A percentile compares a stretch with the other conserved stretches of the same genome.
phyloP scores from a whole-genome alignment of 306 rosid species.

The Chamaecrista fasciculata region DNA sequence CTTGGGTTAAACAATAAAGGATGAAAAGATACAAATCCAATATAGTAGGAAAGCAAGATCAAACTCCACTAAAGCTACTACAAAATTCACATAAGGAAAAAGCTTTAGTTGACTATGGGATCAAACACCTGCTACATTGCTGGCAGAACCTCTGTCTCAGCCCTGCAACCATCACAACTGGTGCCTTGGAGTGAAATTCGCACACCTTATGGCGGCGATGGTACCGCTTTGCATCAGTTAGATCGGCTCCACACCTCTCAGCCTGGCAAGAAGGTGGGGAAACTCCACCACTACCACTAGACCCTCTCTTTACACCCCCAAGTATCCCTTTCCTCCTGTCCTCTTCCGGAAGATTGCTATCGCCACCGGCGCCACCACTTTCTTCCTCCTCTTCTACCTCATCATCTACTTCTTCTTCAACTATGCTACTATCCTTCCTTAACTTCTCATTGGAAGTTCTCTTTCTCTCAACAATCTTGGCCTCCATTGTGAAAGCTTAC shows the following conservation, averaged over 20 bases:
- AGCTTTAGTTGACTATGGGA: constrained; percentile 11
- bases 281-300: constrained; percentile 45
- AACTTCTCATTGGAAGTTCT: constrained; percentile 45
- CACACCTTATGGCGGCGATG: constrained; percentile 99
- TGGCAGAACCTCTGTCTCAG: constrained; percentile 87
- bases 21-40: not conserved
- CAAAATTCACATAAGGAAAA: constrained; percentile 11
- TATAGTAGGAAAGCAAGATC: not conserved
- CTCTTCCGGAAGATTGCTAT: constrained; percentile 31
- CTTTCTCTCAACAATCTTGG: constrained; percentile 55
- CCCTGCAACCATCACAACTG: constrained; percentile 69
- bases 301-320: constrained; percentile 40
- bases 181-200: constrained; percentile 83
- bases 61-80: not conserved
- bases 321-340: constrained; percentile 47
- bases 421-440: constrained; percentile 34
- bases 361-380: constrained; percentile 13
- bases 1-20: not conserved
- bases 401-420: constrained; percentile 59
- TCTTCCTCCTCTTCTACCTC: constrained; percentile 66
- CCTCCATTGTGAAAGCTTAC: constrained; percentile 47
- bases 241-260: constrained; percentile 71
- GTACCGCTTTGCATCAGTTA: constrained; percentile 71
- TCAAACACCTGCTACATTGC: constrained; percentile 91
- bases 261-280: constrained; percentile 74